Percentiles rank a stretch among this genome's conserved stretches.
phyloP scores from a whole-genome alignment of 345 rosid genomes.

The Lumnitzera littorea region DNA sequence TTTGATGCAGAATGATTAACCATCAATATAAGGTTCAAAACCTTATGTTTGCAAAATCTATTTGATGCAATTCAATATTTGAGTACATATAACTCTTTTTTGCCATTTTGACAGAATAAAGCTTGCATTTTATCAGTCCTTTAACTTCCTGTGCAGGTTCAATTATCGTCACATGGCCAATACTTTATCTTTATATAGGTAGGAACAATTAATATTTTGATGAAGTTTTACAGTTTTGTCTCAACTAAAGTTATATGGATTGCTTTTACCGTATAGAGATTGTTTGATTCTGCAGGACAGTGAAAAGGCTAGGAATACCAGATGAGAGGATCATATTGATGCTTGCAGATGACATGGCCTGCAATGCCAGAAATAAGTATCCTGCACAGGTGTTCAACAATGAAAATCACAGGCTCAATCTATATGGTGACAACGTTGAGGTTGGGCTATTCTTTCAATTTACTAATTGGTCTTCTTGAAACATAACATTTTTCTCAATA shows the following conservation, averaged over 20 bases:
- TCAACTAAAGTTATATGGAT: background rate
- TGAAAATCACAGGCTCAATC: constrained; percentile 86
- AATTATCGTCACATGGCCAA: constrained; percentile 98
- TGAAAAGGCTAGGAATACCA: constrained; percentile 89
- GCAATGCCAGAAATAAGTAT: constrained; percentile 85
- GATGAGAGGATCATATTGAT: constrained; percentile 93
- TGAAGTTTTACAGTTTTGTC: no score
- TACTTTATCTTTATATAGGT: constrained; percentile 91
- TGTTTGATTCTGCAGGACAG: constrained; percentile 55
- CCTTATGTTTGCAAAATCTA: no score
- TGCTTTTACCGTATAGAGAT: background rate
- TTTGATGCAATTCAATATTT: no score
- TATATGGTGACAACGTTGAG: constrained; percentile 99
- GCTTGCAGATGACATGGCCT: constrained; percentile 99
- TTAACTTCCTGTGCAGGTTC: constrained; percentile 51
- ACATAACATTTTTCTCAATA: background rate
- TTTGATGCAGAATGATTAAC: no score
- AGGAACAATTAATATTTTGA: constrained; percentile 1
- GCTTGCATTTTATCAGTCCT: constrained; percentile 1
- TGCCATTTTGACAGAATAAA: background rate
- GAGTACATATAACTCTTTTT: background rate
- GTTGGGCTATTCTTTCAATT: constrained; percentile 26
- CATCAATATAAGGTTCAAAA: no score
- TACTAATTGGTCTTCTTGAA: constrained; percentile 1
- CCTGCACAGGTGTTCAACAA: constrained; percentile 99